Evolutionary conservation across 768 basidiomycete genomes (phyloP), one percentile per base, ranked within the genome.

Genomic region (Boletus coccyginus): DNA sequence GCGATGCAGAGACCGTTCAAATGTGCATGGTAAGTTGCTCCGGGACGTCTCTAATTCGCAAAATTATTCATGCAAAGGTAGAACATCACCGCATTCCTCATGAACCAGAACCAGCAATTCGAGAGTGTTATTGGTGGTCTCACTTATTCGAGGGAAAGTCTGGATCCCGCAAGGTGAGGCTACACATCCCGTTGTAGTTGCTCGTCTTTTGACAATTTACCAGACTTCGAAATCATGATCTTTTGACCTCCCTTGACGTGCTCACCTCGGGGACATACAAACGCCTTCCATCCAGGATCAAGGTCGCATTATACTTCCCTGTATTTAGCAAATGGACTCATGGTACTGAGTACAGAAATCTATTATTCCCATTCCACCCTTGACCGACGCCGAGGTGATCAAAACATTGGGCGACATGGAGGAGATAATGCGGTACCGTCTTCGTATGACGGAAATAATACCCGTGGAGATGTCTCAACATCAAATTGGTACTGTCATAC

Each of bases 221-320:
- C 64, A 93, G 95, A 66, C 81, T 94, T 19, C 87, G 95, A 54
- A 98, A 98, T 73, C 93, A 95, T 58, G 96, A 98, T 71, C 76
- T 98, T 24, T 79, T 94, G 5, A 96, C 94, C 1, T 95, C 95
- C 24, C 74, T 98, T 38, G 90, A 94, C 62, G 90, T 98, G 52
- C 78, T 97, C 33, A 90, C 90, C 2, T 86, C 85, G 13, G 95
- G 94, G 0, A 86, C 90, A 16, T 98, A 98, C 67, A 77, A 84
- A 39, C 79, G 92, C 29, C 81, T 98, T 16, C 94, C 96, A 17
- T 80, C 84, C 2, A 78, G 76, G 50, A 88, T 96, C 68, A 91
- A 90, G 83, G 92, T 91, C 51, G 61, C 54, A 53, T 62, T 47
- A 32, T 49, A 17, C 56, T 50, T 55, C 36, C 47, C 51, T 63